Conservation (phyloP, 371 early-diverging fungal species). For the Zopfochytrium polystomum region DNA sequence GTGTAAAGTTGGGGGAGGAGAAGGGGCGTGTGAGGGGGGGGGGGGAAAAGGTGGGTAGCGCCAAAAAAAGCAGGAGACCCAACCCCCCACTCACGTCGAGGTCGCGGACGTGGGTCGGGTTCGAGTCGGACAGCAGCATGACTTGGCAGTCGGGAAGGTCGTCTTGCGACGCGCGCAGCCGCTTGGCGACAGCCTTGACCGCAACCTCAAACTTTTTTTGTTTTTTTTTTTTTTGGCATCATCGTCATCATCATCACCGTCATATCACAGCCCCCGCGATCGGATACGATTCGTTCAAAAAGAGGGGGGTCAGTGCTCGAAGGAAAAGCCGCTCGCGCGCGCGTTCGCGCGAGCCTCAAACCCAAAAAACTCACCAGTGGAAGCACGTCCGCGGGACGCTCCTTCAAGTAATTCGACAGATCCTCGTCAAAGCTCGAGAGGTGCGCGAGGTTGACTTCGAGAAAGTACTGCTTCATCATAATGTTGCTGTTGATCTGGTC, state of each 20-base stretch:
- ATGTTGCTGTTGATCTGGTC: constrained; percentile 87
- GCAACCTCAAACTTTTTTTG: constrained; percentile 93
- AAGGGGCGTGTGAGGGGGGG: too few species aligned
- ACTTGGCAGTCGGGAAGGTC: constrained; percentile 82
- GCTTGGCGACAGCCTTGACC: constrained; percentile 49
- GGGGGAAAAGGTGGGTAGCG: constrained; percentile 1
- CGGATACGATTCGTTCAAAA: too few species aligned
- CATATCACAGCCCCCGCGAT: neutral
- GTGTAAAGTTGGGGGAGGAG: too few species aligned
- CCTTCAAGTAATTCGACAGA: constrained; percentile 73
- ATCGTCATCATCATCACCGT: constrained; percentile 31
- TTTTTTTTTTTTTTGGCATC: too few species aligned
- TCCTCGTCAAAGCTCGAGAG: constrained; percentile 76
- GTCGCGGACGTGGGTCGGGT: constrained; percentile 79
- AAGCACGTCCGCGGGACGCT: constrained; percentile 75
- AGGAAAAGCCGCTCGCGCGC: too few species aligned
- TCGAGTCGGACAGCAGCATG: constrained; percentile 76
- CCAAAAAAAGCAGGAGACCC: neutral
- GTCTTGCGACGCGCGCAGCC: constrained; percentile 40
- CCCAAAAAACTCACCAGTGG: constrained; percentile 62
- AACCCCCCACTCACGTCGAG: constrained; percentile 59
- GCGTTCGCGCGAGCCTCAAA: too few species aligned
- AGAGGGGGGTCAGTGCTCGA: too few species aligned
- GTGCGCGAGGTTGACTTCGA: constrained; percentile 85
- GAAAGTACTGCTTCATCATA: constrained; percentile 65